A percentile compares a stretch with the other conserved stretches of the same genome.
phyloP scores from a whole-genome alignment of 2,329 filamentous ascomycete genomes.

The Iodosphaeria phyllophila region DNA sequence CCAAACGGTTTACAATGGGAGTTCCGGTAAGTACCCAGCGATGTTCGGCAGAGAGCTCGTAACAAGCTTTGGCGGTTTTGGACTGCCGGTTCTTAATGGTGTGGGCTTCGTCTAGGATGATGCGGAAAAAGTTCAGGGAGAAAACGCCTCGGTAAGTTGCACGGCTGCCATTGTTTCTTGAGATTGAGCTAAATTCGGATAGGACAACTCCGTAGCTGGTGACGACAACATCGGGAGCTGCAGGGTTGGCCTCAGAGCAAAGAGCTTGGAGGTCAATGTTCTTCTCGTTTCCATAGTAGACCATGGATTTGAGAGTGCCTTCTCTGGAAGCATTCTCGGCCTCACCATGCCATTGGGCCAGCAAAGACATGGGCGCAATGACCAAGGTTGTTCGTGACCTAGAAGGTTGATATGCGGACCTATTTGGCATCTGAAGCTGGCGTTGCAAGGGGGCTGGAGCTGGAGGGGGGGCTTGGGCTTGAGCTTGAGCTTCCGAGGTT shows the following conservation, averaged over 20 bases:
- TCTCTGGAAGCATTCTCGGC: conserved; percentile 75
- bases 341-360: conserved; percentile 96
- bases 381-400: conserved; percentile 90
- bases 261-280: conserved; percentile 57
- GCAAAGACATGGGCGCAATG: conserved; percentile 86
- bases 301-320: conserved; percentile 63
- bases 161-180: conserved; percentile 44
- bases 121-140: conserved; percentile 80
- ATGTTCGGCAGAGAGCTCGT: conserved; percentile 69
- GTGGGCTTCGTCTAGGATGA: conserved; percentile 92
- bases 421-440: too few relatives aligned
- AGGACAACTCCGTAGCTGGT: conserved; percentile 87
- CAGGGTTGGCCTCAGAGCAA: conserved; percentile 56
- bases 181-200: conserved; percentile 70
- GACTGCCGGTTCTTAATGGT: conserved; percentile 79
- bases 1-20: conserved; percentile 87
- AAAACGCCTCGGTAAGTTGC: conserved; percentile 59
- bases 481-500: conserved; percentile 31
- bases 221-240: conserved; percentile 76
- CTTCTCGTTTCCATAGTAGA: conserved; percentile 90
- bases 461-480: conserved; percentile 35
- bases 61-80: conserved; percentile 90
- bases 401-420: too few relatives aligned
- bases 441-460: too few relatives aligned
- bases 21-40: conserved; percentile 91